A percentile compares a stretch with the other conserved stretches of the same genome.
phyloP scores from a whole-genome alignment of 2,329 filamentous ascomycete species.

The Colletotrichum siamense region DNA sequence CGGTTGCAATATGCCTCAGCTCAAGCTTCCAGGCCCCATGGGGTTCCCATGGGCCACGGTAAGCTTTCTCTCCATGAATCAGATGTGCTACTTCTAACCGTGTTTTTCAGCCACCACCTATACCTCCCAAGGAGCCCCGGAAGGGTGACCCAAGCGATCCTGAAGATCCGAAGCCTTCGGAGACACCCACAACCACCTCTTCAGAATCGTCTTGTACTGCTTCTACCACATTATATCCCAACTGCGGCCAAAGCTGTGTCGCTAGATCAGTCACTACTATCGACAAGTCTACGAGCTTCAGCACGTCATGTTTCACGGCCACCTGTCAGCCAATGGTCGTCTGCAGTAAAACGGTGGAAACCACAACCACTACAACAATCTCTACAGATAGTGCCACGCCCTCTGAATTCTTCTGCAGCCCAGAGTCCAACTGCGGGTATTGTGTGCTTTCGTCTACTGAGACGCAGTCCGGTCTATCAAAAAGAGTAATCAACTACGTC shows the following conservation, averaged over 20 bases:
- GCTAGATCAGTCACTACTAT: neutral
- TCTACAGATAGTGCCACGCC: neutral
- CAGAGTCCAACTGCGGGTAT: neutral
- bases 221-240: neutral
- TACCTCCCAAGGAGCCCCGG: neutral
- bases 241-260: neutral
- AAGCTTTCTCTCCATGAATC: neutral
- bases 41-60: neutral
- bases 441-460: neutral
- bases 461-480: neutral
- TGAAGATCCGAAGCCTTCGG: neutral
- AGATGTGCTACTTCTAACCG: neutral
- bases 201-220: neutral
- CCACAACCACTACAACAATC: neutral
- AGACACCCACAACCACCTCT: neutral
- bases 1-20: neutral
- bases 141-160: neutral
- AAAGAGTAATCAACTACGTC: neutral
- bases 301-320: neutral
- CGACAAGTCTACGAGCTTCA: neutral
- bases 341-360: neutral
- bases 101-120: neutral
- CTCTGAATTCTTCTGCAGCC: rapidly evolving
- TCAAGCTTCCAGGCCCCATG: neutral
- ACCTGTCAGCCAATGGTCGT: neutral